These are phyloP conservation scores for Erodium moschatum DNA, from an alignment of 441 rosid species.

Conservation along the genomic window DNA sequence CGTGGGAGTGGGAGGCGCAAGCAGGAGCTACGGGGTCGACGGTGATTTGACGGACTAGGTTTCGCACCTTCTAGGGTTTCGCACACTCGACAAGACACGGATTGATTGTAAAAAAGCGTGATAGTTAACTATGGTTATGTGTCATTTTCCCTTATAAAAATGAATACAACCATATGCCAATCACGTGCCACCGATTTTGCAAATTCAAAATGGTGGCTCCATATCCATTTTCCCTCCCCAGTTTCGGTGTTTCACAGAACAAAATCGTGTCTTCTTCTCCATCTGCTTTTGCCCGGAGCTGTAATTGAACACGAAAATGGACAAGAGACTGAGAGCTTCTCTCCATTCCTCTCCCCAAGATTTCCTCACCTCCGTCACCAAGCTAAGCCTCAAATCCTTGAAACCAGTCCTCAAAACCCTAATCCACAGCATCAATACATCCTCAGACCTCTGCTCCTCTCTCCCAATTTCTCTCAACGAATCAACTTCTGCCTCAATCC, in stretches of 20 bases:
- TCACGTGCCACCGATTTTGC: too few relatives aligned
- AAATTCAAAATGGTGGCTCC: not conserved
- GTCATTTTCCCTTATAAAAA: too few relatives aligned
- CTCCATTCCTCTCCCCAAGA: slow-evolving; percentile 62
- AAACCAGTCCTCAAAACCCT: slow-evolving; percentile 58
- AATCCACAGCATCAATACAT: slow-evolving; percentile 40
- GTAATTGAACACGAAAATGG: slow-evolving; percentile 32
- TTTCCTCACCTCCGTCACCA: slow-evolving; percentile 46
- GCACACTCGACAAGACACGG: too few relatives aligned
- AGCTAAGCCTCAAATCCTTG: slow-evolving; percentile 42
- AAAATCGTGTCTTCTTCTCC: too few relatives aligned
- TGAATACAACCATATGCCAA: too few relatives aligned
- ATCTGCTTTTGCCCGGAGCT: not conserved
- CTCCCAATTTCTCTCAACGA: slow-evolving; percentile 45
- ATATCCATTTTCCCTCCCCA: not conserved
- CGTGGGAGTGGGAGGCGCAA: too few relatives aligned
- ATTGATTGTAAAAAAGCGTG: too few relatives aligned
- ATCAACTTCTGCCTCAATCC: slow-evolving; percentile 32
- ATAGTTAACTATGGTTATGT: too few relatives aligned
- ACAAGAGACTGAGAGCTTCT: slow-evolving; percentile 62
- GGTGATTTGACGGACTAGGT: too few relatives aligned
- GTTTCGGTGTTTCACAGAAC: not conserved
- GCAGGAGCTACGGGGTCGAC: too few relatives aligned
- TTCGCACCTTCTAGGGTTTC: too few relatives aligned
- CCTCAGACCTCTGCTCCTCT: slow-evolving; percentile 44